These are phyloP conservation scores for Farysia itapuensis DNA, from an alignment of 1,284 basidiomycete species.

Conservation along the genomic window DNA sequence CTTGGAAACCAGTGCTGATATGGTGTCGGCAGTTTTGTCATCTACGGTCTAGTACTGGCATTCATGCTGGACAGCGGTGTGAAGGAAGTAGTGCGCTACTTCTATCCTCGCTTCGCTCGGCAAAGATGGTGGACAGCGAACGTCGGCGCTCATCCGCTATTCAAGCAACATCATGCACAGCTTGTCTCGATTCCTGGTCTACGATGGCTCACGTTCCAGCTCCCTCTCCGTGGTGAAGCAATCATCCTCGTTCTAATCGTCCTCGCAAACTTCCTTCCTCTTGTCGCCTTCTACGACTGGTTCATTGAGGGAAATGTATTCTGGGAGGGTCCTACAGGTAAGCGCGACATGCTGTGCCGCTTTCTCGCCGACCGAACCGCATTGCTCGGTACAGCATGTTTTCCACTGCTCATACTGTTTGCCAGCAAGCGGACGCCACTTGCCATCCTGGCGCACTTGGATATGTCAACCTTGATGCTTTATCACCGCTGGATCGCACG, in stretches of 20 bases:
- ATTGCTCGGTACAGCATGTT: conserved; percentile 40
- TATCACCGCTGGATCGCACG: conserved; percentile 59
- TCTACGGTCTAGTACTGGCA: background rate
- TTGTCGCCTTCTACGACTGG: conserved; percentile 29
- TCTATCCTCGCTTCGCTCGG: conserved; percentile 2
- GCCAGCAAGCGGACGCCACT: conserved; percentile 57
- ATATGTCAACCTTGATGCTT: conserved; percentile 54
- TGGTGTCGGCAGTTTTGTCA: background rate
- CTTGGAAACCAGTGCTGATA: background rate
- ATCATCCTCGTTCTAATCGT: conserved; percentile 15
- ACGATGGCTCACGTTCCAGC: conserved; percentile 22
- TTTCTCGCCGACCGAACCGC: conserved; percentile 52
- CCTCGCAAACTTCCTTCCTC: conserved; percentile 34
- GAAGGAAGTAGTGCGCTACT: background rate
- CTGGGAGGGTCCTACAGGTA: conserved; percentile 12
- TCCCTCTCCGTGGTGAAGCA: conserved; percentile 36
- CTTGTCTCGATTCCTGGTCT: conserved; percentile 8
- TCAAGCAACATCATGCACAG: conserved; percentile 7
- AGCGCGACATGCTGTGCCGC: conserved; percentile 17
- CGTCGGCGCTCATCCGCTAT: conserved; percentile 14
- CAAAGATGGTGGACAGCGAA: conserved; percentile 9
- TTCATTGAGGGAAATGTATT: conserved; percentile 7
- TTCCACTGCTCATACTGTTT: conserved; percentile 56
- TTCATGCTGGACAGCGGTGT: background rate
- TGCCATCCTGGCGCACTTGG: conserved; percentile 41